These are phyloP conservation scores for Colletotrichum navitas DNA, from an alignment of 2,329 filamentous ascomycete species.

Conservation along the genomic window DNA sequence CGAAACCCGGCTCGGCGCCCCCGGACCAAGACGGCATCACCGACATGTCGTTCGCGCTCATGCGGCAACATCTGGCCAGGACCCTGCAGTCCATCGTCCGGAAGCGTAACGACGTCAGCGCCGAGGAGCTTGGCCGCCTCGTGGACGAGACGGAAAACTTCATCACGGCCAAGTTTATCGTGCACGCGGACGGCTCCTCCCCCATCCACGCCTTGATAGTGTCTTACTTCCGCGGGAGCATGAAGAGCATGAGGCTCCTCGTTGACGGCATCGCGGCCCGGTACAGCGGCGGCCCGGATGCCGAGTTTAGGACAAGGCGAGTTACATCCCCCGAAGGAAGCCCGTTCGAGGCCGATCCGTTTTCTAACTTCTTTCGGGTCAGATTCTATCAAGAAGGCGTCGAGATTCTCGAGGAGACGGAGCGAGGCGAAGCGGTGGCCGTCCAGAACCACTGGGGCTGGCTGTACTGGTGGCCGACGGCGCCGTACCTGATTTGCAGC, in stretches of 20 bases:
- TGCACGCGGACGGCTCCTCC: slow-evolving; percentile 15
- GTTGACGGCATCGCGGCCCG: slow-evolving; percentile 7
- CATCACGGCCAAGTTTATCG: slow-evolving; percentile 34
- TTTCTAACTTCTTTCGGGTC: background rate
- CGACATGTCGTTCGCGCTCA: slow-evolving; percentile 42
- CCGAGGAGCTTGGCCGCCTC: slow-evolving; percentile 26
- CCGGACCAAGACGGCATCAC: slow-evolving; percentile 41
- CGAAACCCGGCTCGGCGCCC: slow-evolving; percentile 40
- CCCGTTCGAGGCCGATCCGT: too few species aligned
- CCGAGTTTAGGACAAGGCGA: slow-evolving; percentile 27
- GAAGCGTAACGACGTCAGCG: slow-evolving; percentile 19
- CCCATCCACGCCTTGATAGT: slow-evolving; percentile 14
- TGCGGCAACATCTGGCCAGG: slow-evolving; percentile 31
- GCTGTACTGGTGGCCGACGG: slow-evolving; percentile 42
- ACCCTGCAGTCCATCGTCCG: slow-evolving; percentile 20
- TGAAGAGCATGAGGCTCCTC: slow-evolving; percentile 28
- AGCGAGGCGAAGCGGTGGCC: slow-evolving; percentile 38
- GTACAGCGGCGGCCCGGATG: slow-evolving; percentile 3
- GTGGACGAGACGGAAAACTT: slow-evolving; percentile 31
- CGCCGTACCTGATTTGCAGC: slow-evolving; percentile 30
- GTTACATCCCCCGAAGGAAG: background rate
- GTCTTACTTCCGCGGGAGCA: slow-evolving; percentile 8
- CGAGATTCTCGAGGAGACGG: slow-evolving; percentile 42
- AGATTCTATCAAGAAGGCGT: slow-evolving; percentile 38
- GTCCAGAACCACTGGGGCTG: slow-evolving; percentile 40